Conservation (phyloP, 2,329 filamentous ascomycete species). For the Knoxdaviesia proteae region DNA sequence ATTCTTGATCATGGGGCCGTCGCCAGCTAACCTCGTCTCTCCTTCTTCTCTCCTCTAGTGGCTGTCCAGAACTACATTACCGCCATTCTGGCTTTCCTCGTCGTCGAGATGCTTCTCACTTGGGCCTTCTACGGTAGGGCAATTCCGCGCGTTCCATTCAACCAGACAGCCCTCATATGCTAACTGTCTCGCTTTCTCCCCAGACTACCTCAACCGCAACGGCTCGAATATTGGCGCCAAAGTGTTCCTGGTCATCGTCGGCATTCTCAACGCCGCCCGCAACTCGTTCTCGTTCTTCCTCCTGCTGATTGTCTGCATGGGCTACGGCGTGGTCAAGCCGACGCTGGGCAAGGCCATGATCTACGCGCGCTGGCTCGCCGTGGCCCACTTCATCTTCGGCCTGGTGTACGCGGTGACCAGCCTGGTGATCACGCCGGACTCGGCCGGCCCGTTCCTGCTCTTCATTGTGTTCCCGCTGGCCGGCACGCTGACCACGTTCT, state of each 20-base stretch:
- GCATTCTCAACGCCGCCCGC: constrained; percentile 73
- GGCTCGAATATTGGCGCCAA: constrained; percentile 70
- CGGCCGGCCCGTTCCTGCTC: constrained; percentile 68
- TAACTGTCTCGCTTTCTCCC: constrained; percentile 10
- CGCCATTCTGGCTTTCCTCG: constrained; percentile 81
- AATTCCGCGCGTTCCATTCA: neutral
- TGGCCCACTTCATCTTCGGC: constrained; percentile 86
- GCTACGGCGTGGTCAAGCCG: constrained; percentile 92
- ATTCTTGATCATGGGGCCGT: no score
- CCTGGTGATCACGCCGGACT: constrained; percentile 72
- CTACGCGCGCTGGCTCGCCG: constrained; percentile 74
- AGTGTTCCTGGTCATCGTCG: constrained; percentile 75
- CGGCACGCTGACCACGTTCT: constrained; percentile 84
- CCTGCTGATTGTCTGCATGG: constrained; percentile 96
- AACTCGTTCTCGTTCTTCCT: constrained; percentile 99
- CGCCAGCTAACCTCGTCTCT: no score
- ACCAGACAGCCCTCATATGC: constrained; percentile 4
- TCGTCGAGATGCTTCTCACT: constrained; percentile 92
- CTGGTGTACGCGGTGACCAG: constrained; percentile 83
- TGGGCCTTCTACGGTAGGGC: constrained; percentile 81
- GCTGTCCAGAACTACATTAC: constrained; percentile 99
- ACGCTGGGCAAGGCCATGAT: constrained; percentile 86
- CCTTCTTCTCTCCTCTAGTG: constrained; percentile 24
- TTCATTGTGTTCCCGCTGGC: constrained; percentile 85
- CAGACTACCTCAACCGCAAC: constrained; percentile 80